Conservation (phyloP, 2,329 filamentous ascomycete species). For the Pseudopithomyces chartarum region DNA sequence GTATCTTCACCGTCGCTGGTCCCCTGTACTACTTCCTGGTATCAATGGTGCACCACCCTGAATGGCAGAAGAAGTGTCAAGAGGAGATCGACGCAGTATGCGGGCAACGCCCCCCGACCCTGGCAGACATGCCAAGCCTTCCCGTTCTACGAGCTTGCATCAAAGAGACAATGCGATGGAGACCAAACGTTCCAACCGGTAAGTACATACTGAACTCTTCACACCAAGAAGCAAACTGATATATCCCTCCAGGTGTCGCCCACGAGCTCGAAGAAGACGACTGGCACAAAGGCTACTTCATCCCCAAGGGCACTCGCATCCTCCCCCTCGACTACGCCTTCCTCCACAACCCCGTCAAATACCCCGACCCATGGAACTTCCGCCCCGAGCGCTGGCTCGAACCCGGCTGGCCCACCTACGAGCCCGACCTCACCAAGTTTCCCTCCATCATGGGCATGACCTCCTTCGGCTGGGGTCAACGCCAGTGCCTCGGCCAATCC, state of each 20-base stretch:
- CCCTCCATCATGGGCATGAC: constrained; percentile 69
- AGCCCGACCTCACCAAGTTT: constrained; percentile 66
- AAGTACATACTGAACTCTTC: constrained; percentile 17
- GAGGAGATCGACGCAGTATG: constrained; percentile 40
- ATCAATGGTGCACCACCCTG: constrained; percentile 42
- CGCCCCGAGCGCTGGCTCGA: constrained; percentile 68
- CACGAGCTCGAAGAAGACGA: constrained; percentile 59
- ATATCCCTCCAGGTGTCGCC: constrained; percentile 49
- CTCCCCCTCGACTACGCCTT: constrained; percentile 44
- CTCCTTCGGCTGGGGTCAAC: constrained; percentile 68
- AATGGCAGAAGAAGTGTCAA: constrained; percentile 43
- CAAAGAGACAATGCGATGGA: constrained; percentile 53
- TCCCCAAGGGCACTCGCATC: constrained; percentile 53
- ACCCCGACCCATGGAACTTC: constrained; percentile 68
- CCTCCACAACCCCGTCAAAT: constrained; percentile 57
- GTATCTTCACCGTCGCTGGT: constrained; percentile 46
- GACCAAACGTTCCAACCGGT: constrained; percentile 52
- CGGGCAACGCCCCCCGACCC: constrained; percentile 29
- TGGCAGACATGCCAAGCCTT: constrained; percentile 48
- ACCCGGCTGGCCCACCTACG: constrained; percentile 66
- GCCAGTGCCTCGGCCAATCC: constrained; percentile 66
- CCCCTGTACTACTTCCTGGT: constrained; percentile 46
- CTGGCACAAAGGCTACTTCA: constrained; percentile 55
- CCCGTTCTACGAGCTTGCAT: constrained; percentile 54
- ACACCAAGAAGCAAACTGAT: constrained; percentile 7